These are phyloP conservation scores for Diaporthe amygdali DNA, from an alignment of 2,329 filamentous ascomycete genomes.

Conservation along the genomic window DNA sequence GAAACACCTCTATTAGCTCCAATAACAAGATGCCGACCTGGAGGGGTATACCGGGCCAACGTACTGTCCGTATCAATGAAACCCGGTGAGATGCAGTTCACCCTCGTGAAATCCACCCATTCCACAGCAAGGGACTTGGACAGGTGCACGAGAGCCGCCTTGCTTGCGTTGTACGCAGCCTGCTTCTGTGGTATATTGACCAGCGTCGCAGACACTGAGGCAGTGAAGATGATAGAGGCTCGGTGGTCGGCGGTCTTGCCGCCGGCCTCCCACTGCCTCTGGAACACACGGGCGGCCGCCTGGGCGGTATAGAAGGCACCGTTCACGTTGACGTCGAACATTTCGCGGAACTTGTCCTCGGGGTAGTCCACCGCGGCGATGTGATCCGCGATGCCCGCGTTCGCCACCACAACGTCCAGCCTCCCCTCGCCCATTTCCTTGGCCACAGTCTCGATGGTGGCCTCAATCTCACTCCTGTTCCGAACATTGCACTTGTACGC, in stretches of 20 bases:
- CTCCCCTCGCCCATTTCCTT: slow-evolving; percentile 41
- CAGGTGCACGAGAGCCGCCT: slow-evolving; percentile 46
- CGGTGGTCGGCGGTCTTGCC: slow-evolving; percentile 29
- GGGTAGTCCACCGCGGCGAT: slow-evolving; percentile 44
- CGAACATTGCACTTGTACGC: slow-evolving; percentile 45
- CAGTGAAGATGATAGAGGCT: slow-evolving; percentile 45
- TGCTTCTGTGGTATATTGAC: slow-evolving; percentile 46
- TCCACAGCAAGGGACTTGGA: slow-evolving; percentile 47
- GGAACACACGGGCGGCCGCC: slow-evolving; percentile 43
- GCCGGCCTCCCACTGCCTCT: slow-evolving; percentile 36
- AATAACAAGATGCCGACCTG: background rate
- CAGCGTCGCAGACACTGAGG: slow-evolving; percentile 43
- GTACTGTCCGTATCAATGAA: background rate
- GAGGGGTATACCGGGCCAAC: background rate
- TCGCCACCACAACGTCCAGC: slow-evolving; percentile 48
- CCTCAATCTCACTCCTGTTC: slow-evolving; percentile 34
- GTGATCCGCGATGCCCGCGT: slow-evolving; percentile 45
- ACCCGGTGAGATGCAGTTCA: slow-evolving; percentile 44
- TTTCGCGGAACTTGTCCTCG: slow-evolving; percentile 41
- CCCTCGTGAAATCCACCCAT: slow-evolving; percentile 46
- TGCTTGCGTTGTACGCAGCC: slow-evolving; percentile 48
- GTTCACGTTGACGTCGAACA: slow-evolving; percentile 46
- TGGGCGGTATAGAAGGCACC: no score
- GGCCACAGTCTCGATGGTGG: slow-evolving; percentile 38
- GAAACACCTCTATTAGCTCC: slow-evolving; percentile 33